Conservation (phyloP, 768 basidiomycete species). For the Cyclocybe aegerita region DNA sequence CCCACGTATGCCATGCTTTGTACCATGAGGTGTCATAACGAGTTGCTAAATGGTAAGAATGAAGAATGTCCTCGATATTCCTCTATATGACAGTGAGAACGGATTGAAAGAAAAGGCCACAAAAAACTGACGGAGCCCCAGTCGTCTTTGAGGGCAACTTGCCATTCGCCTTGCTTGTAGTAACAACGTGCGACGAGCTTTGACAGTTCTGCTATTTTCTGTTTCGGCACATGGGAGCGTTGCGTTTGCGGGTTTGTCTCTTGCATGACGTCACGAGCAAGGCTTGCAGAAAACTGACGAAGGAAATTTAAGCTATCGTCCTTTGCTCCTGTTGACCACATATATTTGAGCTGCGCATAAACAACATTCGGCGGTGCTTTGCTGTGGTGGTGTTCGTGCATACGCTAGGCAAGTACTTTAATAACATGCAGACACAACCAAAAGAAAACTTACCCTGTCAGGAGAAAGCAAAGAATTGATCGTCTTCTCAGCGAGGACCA, state of each 20-base stretch:
- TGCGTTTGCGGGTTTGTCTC: conserved; percentile 51
- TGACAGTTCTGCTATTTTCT: conserved; percentile 66
- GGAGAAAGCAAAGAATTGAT: conserved; percentile 87
- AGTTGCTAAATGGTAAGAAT: conserved; percentile 84
- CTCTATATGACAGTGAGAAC: conserved; percentile 41
- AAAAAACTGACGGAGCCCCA: conserved; percentile 68
- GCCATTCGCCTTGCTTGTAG: conserved; percentile 97
- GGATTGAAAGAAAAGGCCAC: background rate
- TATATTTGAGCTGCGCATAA: conserved; percentile 92
- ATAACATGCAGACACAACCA: background rate
- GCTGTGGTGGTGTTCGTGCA: conserved; percentile 50
- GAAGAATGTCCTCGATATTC: conserved; percentile 79
- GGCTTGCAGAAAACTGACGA: conserved; percentile 74
- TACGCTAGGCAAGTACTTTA: conserved; percentile 33
- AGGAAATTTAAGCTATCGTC: conserved; percentile 83
- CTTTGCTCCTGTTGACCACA: conserved; percentile 86
- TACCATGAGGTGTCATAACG: conserved; percentile 96
- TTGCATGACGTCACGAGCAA: conserved; percentile 72
- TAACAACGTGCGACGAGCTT: conserved; percentile 93
- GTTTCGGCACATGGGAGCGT: conserved; percentile 53
- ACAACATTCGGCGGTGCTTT: conserved; percentile 95
- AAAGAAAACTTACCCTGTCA: conserved; percentile 47
- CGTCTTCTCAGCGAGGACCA: conserved; percentile 95
- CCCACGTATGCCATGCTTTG: conserved; percentile 99
- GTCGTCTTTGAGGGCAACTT: conserved; percentile 72